These are phyloP conservation scores for Phialophora expanda DNA, from an alignment of 2,329 filamentous ascomycete genomes.

Conservation along the genomic window DNA sequence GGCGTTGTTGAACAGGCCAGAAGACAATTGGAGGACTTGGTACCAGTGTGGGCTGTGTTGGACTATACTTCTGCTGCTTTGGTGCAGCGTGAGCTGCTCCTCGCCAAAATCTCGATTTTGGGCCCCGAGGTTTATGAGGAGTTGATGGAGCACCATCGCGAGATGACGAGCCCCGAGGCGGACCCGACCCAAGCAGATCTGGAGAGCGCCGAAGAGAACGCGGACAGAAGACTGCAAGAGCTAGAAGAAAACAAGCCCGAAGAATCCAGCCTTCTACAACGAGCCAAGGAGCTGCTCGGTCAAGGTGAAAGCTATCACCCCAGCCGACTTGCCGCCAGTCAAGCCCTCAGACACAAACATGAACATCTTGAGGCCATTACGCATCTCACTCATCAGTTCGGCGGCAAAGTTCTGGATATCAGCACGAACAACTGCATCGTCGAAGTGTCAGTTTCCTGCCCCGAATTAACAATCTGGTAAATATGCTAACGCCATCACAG, in stretches of 20 bases:
- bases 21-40: slow-evolving; percentile 91
- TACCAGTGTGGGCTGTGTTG: slow-evolving; percentile 96
- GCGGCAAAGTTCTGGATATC: slow-evolving; percentile 95
- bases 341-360: slow-evolving; percentile 94
- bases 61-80: slow-evolving; percentile 93
- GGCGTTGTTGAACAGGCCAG: slow-evolving; percentile 97
- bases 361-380: slow-evolving; percentile 97
- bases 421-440: slow-evolving; percentile 99
- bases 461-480: slow-evolving; percentile 33
- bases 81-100: slow-evolving; percentile 91
- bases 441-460: slow-evolving; percentile 73
- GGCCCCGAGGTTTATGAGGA: slow-evolving; percentile 99
- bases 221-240: slow-evolving; percentile 41
- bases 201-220: slow-evolving; percentile 46
- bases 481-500: slow-evolving; percentile 50
- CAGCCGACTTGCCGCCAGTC: slow-evolving; percentile 78
- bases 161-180: slow-evolving; percentile 70
- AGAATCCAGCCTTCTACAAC: slow-evolving; percentile 34
- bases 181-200: slow-evolving; percentile 37
- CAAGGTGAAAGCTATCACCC: slow-evolving; percentile 77
- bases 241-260: slow-evolving; percentile 47
- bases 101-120: slow-evolving; percentile 95
- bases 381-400: slow-evolving; percentile 95
- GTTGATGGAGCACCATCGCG: slow-evolving; percentile 90
- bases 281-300: slow-evolving; percentile 38